Evolutionary conservation across 139 green algal species (phyloP).

Genomic region (Chlorella sp.): DNA sequence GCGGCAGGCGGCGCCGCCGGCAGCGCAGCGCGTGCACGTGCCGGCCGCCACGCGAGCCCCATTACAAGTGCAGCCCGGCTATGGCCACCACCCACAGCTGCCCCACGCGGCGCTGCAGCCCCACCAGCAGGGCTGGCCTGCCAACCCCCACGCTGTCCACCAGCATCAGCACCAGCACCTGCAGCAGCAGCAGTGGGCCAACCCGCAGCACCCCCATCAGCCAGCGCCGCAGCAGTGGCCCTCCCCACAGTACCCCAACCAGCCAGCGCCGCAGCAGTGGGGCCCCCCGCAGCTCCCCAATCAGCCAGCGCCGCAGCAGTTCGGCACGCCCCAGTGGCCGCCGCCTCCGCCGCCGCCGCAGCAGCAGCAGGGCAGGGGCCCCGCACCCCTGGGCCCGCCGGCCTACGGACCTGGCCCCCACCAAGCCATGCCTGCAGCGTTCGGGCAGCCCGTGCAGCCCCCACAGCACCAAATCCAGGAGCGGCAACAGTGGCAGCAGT

Average conservation of each 20-base stretch:
- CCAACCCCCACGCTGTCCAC: background rate
- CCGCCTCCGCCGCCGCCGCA: background rate
- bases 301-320: background rate
- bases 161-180: background rate
- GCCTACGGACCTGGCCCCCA: background rate
- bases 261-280: background rate
- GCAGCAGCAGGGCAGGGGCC: background rate
- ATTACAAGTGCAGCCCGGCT: background rate
- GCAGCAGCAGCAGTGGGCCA: background rate
- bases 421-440: background rate
- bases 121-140: background rate
- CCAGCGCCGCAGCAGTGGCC: background rate
- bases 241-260: background rate
- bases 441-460: background rate
- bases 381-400: background rate
- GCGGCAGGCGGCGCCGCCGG: background rate
- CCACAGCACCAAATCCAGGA: no score
- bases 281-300: slow-evolving; percentile 1
- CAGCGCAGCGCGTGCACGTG: background rate
- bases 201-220: background rate
- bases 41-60: background rate
- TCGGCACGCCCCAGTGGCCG: background rate
- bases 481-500: no score
- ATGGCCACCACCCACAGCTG: background rate
- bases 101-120: background rate